These are phyloP conservation scores for Penicillium lagena DNA, from an alignment of 495 filamentous ascomycete genomes.

Conservation along the genomic window DNA sequence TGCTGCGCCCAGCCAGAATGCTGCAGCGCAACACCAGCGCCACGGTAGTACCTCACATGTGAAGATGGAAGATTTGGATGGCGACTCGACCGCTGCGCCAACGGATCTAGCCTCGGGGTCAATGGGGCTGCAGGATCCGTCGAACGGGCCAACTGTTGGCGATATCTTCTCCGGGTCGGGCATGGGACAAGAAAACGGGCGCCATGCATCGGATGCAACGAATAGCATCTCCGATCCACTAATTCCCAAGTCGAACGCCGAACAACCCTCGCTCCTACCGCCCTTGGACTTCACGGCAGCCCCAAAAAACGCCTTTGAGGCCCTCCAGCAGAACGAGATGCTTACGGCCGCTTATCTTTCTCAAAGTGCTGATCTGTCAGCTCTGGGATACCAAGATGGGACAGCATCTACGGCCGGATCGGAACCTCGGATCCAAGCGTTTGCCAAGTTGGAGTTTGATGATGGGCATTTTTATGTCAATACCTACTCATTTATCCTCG, in stretches of 20 bases:
- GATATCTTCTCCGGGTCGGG: slow-evolving; percentile 13
- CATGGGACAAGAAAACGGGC: slow-evolving; percentile 6
- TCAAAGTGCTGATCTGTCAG: slow-evolving; percentile 32
- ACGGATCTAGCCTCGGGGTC: slow-evolving; percentile 6
- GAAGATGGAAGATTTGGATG: slow-evolving; percentile 15
- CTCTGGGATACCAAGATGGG: slow-evolving; percentile 34
- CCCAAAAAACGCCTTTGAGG: slow-evolving; percentile 31
- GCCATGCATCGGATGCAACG: slow-evolving; percentile 15
- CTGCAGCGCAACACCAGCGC: background rate
- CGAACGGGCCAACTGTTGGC: slow-evolving; percentile 12
- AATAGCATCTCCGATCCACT: slow-evolving; percentile 30
- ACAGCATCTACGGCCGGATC: slow-evolving; percentile 34
- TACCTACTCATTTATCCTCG: slow-evolving; percentile 58
- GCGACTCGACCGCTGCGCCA: slow-evolving; percentile 4
- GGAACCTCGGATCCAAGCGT: slow-evolving; percentile 51
- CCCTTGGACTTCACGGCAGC: slow-evolving; percentile 30
- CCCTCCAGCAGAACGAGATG: slow-evolving; percentile 36
- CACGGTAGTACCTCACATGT: slow-evolving; percentile 11
- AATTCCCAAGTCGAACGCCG: slow-evolving; percentile 24
- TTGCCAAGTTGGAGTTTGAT: slow-evolving; percentile 63
- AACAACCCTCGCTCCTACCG: slow-evolving; percentile 32
- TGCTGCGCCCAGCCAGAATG: slow-evolving; percentile 4
- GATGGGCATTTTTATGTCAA: slow-evolving; percentile 71
- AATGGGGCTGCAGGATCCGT: slow-evolving; percentile 10
- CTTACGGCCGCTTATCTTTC: slow-evolving; percentile 36